These are phyloP conservation scores for Verticillium longisporum DNA, from an alignment of 2,329 filamentous ascomycete species.

Conservation along the genomic window DNA sequence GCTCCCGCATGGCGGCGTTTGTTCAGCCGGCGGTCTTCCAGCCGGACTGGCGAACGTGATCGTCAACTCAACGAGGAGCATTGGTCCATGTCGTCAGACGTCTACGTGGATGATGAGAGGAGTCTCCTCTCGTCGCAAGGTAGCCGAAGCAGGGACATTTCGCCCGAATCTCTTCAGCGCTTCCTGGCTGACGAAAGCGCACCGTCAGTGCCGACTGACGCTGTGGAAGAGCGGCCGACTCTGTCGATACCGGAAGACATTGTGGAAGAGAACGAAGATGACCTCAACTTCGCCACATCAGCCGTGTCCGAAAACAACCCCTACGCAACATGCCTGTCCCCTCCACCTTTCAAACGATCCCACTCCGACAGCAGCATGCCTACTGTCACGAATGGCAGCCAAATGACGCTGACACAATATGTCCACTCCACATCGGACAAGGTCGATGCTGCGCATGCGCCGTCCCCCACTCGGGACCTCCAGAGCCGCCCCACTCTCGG, in stretches of 20 bases:
- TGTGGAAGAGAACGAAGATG: conserved; percentile 32
- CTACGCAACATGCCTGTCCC: conserved; percentile 42
- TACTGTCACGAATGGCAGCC: conserved; percentile 15
- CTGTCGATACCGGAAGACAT: conserved; percentile 28
- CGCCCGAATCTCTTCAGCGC: conserved; percentile 46
- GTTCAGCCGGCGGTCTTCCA: conserved; percentile 34
- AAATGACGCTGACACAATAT: conserved; percentile 15
- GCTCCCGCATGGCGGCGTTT: conserved; percentile 45
- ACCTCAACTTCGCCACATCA: conserved; percentile 56
- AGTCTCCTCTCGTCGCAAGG: conserved; percentile 31
- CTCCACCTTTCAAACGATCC: conserved; percentile 41
- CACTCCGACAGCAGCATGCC: conserved; percentile 21
- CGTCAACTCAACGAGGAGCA: conserved; percentile 22
- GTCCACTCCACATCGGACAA: not conserved
- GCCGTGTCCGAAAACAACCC: conserved; percentile 36
- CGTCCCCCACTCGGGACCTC: conserved; percentile 1
- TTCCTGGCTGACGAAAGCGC: conserved; percentile 42
- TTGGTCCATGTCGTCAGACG: conserved; percentile 13
- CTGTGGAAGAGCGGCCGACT: conserved; percentile 19
- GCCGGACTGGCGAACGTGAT: conserved; percentile 24
- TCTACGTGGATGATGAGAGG: conserved; percentile 19
- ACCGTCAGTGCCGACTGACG: conserved; percentile 5
- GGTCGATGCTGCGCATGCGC: not conserved
- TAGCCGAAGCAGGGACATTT: conserved; percentile 43
- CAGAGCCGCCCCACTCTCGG: conserved; percentile 1